A percentile compares a stretch with the other conserved stretches of the same genome.
Conservation (phyloP, 352 stramenopile genomes). For the Hyaloperonospora brassicae region DNA sequence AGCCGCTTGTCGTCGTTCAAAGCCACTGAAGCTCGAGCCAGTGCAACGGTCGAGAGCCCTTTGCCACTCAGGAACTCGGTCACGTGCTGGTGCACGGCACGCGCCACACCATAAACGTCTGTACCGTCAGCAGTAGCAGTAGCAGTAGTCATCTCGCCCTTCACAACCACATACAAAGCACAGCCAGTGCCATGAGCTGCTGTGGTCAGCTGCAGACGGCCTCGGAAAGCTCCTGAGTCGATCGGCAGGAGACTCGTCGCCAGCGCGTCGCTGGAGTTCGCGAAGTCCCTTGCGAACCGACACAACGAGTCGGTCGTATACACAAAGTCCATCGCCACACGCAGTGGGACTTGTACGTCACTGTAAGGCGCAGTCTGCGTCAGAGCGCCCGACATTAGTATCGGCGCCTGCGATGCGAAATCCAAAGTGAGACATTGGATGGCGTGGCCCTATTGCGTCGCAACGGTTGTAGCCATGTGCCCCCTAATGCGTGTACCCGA, state of each 20-base stretch:
- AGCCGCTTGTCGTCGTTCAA: conserved; percentile 25
- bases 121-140: conserved; percentile 4
- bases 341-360: conserved; percentile 5
- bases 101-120: conserved; percentile 21
- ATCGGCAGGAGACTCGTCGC: conserved; percentile 16
- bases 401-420: conserved; percentile 5
- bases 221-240: conserved; percentile 21
- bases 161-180: conserved; percentile 29
- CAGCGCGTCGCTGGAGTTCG: conserved; percentile 21
- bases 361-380: not conserved
- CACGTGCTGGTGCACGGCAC: conserved; percentile 21
- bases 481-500: conserved; percentile 10
- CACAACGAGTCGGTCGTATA: conserved; percentile 26
- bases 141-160: conserved; percentile 12
- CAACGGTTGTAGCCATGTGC: not conserved
- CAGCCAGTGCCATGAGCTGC: conserved; percentile 26
- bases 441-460: no score
- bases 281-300: conserved; percentile 13
- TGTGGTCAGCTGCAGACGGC: conserved; percentile 35
- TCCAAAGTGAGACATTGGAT: conserved; percentile 25
- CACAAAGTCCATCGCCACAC: conserved; percentile 26
- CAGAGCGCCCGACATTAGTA: conserved; percentile 14
- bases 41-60: conserved; percentile 18
- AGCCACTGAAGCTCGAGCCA: conserved; percentile 12
- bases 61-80: conserved; percentile 16